Evolutionary conservation across 23 red algal genomes (phyloP), one percentile per base, ranked within the genome.

Genomic region (Gracilaria gracilis): DNA sequence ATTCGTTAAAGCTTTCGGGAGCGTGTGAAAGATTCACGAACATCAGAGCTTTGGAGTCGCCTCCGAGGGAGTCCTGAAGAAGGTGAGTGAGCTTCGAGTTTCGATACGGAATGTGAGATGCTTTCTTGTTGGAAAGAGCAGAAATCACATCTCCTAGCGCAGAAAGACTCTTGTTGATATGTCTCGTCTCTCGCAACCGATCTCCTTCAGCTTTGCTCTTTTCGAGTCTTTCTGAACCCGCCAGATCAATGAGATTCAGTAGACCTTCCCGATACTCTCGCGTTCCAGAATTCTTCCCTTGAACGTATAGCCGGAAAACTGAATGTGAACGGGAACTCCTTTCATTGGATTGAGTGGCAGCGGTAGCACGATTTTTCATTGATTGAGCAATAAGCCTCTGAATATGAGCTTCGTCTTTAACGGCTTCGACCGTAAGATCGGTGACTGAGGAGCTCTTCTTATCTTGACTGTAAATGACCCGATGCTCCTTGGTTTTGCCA

Each of bases 1-100:
- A 92, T 85, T 99, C 97, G 57, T 88, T 89, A 54, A 90, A 96
- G 79, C 91, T 96, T 25, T 95, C 94, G 17, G 59, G 32, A 0
- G 94, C 70, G 48, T 95, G 97, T 35, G 87, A 88, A 35, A 99
- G 75, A 53, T 99, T 99, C 3, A 99, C 97, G 75, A 99, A 99
- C 97, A 99, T 99, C 39, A 99, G 93, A 25, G 97, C 95, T 91
- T 99, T 99, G 57, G 80, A 90, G 82, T 96, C 89, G 5, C 94
- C 97, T 36, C 97, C 97, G 5, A 99, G 66, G 2, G 97, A 99
- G 67, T 99, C 97, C 50, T 96, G 92, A 51, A 99, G 90, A n/a
- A 99, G 48, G 65, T 95, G 87, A 5, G 97, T 99, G 37, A 99
- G 93, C 65, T 99, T 99, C 24, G 93, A 96, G 75, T 96, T 96